Evolutionary conservation across 2,329 filamentous ascomycete species (phyloP), one percentile per base, ranked within the genome.

Genomic region (Ramichloridium luteum): DNA sequence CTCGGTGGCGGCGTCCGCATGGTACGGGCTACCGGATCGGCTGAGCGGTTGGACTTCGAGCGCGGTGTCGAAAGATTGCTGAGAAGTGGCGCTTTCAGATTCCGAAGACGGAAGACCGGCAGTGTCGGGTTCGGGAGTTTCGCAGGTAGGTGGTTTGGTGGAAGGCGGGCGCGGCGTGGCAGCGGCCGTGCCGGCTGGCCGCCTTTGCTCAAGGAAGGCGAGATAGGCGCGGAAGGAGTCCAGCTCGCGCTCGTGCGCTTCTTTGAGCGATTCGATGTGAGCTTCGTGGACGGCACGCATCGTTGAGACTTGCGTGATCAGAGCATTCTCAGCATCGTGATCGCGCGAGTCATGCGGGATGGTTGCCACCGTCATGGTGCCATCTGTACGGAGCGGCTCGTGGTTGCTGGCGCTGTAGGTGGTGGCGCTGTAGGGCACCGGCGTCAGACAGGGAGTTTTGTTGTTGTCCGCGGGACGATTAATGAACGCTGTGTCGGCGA

Each of bases 191-290:
- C 25, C 18, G 31, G 25, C 16, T 4, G 16, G 15, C 55, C 53
- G 30, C 14, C 37, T 36, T 10, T 25, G 34, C 41, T 63, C 59
- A 20, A 62, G 48, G 11, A 56, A 45, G 28, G 44, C 45, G 23
- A 57, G 48, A 39, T 62, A 58, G 13, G 55, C 47, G 14, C 46
- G 51, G 18, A 60, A 37, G 5, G 56, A 56, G n/a, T 50, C 48
- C 6, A 62, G 33, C 45, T 62, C 60, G 16, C 49, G 50, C 11
- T 47, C 46, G 40, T 63, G 59, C n/a, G 56, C 44, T 23, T 55
- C 51, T 31, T 43, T 46, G 23, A 63, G 42, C 30, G 47, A 57
- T 11, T 39, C 38, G 13, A 59, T 36, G 32, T 61, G 55, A 3
- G 54, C 48, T 35, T 63, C 57, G 35, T 62, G 57, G 9, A 58